phyloP scores from a whole-genome alignment of 352 stramenopile species.

The Aphanomyces astaci region DNA sequence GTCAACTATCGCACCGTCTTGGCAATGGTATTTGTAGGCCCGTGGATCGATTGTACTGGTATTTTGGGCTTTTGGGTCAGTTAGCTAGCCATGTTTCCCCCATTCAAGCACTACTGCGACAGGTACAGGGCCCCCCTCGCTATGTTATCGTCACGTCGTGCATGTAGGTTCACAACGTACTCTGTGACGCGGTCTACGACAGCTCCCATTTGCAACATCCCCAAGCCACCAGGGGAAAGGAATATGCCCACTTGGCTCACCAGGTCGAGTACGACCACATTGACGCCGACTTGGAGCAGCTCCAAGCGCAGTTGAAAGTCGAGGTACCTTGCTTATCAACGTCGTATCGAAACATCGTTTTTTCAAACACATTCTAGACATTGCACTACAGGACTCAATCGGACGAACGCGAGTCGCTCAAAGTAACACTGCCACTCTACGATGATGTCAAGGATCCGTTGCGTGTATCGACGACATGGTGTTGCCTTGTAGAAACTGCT shows the following conservation, averaged over 20 bases:
- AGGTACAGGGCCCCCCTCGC: not conserved
- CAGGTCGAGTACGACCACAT: conserved; percentile 7
- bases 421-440: not conserved
- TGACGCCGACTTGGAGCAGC: not conserved
- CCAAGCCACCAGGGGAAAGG: not conserved
- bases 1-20: not conserved
- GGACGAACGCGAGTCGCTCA: not conserved
- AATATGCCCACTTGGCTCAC: conserved; percentile 5
- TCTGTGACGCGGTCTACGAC: conserved; percentile 10
- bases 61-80: conserved; percentile 14
- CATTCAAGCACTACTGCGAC: not conserved
- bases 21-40: conserved; percentile 2
- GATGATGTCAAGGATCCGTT: too few species aligned
- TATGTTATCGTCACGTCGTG: not conserved
- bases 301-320: not conserved
- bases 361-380: not conserved
- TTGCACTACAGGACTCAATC: not conserved
- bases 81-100: not conserved
- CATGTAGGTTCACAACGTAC: conserved; percentile 7
- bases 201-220: not conserved
- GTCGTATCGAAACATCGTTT: too few species aligned
- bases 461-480: too few species aligned
- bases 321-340: not conserved
- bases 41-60: conserved; percentile 13
- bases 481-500: conserved; percentile 7